Evolutionary conservation across 1,139 yeast species (phyloP), one percentile per base, ranked within the genome.

Genomic region (Lizanozyma gosingica): DNA sequence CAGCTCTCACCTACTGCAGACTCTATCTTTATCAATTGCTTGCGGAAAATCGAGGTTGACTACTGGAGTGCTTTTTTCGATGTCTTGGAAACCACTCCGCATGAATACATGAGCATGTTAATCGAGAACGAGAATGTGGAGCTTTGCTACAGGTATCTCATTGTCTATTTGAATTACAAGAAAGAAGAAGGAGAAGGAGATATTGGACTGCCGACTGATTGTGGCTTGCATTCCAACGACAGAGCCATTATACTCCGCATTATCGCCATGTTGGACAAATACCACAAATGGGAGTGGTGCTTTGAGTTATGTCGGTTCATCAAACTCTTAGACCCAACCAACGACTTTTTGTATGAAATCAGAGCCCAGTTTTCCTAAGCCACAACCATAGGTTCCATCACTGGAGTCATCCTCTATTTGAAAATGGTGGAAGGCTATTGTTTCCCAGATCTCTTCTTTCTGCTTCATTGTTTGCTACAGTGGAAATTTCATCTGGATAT

Each of bases 261-360:
- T 4, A 60, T 69, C 34, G 53, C 50, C 34, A 57, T 66, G 62
- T 52, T 70, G 15, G 63, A 56, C 34, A 47, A 47, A 11, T 54
- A 62, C 4, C 49, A 56, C 33, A 59, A 58, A 43, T 70, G 73
- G 73, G 73, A 68, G 40, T 65, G 70, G 64, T 67, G 73, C 42
- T 67, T 65, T 49, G 75, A 70, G 45, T 56, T 70, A 34, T 69
- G 75, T 48, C 58, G 76, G 27, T 70, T 67, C 44, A 59, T 69
- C 35, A 69, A 69, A 47, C 47, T 70, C 15, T 53, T 70, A 35
- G 72, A 69, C 40, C 74, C 74, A 1, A 52, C 62, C 8, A 63
- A 68, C 17, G 56, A 53, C 33, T 50, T 67, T 14, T 51, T 65
- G 17, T 46, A 44, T 22, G 29, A 22, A 11, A 22, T 22, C 6